A percentile compares a stretch with the other conserved stretches of the same genome.
Evolutionary conservation across 139 green algal genomes (phyloP).

Genomic region (Picochlorum sp.): DNA sequence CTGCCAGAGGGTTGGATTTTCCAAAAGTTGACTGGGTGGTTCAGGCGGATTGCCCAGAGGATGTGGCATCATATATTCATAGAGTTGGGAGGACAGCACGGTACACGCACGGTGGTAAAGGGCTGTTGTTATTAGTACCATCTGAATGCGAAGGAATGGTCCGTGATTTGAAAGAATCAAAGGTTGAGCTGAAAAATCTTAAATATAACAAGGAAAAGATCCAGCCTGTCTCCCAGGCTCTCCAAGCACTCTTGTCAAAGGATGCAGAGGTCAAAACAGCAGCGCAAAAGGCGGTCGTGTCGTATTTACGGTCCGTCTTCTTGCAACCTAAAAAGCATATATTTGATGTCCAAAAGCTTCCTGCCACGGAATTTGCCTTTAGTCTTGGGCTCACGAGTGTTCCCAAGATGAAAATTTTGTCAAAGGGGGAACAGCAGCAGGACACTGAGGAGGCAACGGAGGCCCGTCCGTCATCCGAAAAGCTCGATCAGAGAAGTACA

Average conservation of each 20-base stretch:
- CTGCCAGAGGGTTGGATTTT: constrained; percentile 91
- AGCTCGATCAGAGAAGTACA: constrained; percentile 1
- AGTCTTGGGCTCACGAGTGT: constrained; percentile 70
- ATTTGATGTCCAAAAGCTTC: constrained; percentile 71
- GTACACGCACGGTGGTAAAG: constrained; percentile 48
- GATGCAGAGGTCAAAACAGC: constrained; percentile 79
- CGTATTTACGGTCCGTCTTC: constrained; percentile 83
- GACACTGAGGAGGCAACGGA: constrained; percentile 14
- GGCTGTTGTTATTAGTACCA: constrained; percentile 71
- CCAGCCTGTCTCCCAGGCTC: constrained; percentile 54
- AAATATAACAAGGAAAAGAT: constrained; percentile 73
- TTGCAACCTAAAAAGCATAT: constrained; percentile 72
- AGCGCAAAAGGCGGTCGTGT: constrained; percentile 73
- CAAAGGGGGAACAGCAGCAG: constrained; percentile 9
- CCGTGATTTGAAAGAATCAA: constrained; percentile 51
- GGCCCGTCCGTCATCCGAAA: neutral
- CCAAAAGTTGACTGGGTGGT: constrained; percentile 96
- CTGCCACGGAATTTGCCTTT: constrained; percentile 58
- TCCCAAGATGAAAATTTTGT: constrained; percentile 79
- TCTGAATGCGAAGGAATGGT: constrained; percentile 58
- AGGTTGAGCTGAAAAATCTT: constrained; percentile 72
- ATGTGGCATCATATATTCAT: constrained; percentile 92
- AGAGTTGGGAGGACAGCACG: constrained; percentile 76
- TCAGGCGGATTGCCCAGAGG: constrained; percentile 93
- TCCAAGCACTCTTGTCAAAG: constrained; percentile 80